Conservation (phyloP, 192 early-diverging fungal genomes). For the Helicostylum pulchrum region DNA sequence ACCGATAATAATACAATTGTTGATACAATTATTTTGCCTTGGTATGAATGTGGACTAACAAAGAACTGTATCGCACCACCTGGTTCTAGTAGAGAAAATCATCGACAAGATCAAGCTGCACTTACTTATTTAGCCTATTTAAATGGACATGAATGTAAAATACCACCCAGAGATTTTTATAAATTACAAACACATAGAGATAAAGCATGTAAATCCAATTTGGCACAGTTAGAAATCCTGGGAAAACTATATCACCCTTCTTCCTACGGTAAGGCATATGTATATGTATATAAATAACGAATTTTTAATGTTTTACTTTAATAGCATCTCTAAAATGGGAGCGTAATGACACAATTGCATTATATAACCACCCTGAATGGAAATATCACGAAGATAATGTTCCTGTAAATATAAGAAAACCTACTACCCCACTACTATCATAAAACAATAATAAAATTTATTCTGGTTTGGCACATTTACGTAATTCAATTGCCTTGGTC, state of each 20-base stretch:
- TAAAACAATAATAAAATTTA: slow-evolving; percentile 18
- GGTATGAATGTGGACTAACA: slow-evolving; percentile 42
- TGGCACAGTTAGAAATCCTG: slow-evolving; percentile 27
- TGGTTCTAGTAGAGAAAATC: slow-evolving; percentile 47
- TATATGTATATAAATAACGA: neutral
- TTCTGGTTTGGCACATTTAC: slow-evolving; percentile 94
- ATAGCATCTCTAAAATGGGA: slow-evolving; percentile 28
- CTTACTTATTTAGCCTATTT: slow-evolving; percentile 47
- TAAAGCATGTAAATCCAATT: slow-evolving; percentile 36
- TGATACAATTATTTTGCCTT: slow-evolving; percentile 39
- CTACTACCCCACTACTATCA: neutral
- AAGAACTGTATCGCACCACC: slow-evolving; percentile 51
- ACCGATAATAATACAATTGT: slow-evolving; percentile 34
- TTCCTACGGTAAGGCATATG: slow-evolving; percentile 24
- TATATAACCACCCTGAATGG: slow-evolving; percentile 35
- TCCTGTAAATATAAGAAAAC: slow-evolving; percentile 4
- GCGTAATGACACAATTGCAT: slow-evolving; percentile 20
- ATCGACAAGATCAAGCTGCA: slow-evolving; percentile 55
- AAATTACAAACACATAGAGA: slow-evolving; percentile 50
- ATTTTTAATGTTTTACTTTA: neutral
- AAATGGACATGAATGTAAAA: slow-evolving; percentile 32
- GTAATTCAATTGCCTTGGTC: slow-evolving; percentile 76
- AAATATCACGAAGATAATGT: slow-evolving; percentile 18
- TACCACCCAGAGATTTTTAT: slow-evolving; percentile 37
- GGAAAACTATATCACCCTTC: slow-evolving; percentile 25